A percentile compares a stretch with the other conserved stretches of the same genome.
phyloP scores from a whole-genome alignment of 2,329 filamentous ascomycete genomes.

The Thermothelomyces thermophilus region DNA sequence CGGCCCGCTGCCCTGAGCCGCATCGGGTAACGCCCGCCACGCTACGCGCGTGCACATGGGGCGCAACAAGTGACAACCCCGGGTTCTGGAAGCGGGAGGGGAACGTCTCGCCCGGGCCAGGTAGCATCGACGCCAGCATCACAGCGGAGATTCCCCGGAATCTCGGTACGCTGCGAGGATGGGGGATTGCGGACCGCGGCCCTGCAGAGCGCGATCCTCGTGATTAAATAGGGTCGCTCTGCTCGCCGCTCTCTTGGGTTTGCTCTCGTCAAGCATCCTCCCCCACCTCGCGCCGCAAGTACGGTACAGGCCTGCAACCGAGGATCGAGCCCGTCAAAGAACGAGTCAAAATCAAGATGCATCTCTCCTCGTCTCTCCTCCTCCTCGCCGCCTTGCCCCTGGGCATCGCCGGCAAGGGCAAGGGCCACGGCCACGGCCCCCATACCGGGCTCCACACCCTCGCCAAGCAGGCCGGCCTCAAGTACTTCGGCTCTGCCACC shows the following conservation, averaged over 20 bases:
- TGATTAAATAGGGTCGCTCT: slow-evolving; percentile 4
- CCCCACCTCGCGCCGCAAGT: too few species aligned
- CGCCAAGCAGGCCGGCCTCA: slow-evolving; percentile 45
- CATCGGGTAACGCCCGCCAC: slow-evolving; percentile 6
- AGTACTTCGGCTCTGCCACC: slow-evolving; percentile 58
- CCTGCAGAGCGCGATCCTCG: background rate
- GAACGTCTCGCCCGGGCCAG: slow-evolving; percentile 3
- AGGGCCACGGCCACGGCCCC: slow-evolving; percentile 6
- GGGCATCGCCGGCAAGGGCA: slow-evolving; percentile 15
- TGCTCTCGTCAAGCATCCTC: background rate
- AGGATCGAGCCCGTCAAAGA: too few species aligned
- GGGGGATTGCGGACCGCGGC: slow-evolving; percentile 1
- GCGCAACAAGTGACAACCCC: background rate
- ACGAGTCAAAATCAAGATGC: slow-evolving; percentile 20
- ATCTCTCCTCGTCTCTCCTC: slow-evolving; percentile 19
- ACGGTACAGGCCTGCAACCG: too few species aligned
- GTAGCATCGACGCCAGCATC: slow-evolving; percentile 1
- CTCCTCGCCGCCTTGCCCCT: slow-evolving; percentile 15
- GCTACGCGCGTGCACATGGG: background rate
- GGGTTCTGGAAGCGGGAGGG: background rate
- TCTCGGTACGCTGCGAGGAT: background rate
- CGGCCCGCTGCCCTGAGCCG: slow-evolving; percentile 7
- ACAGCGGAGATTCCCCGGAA: background rate
- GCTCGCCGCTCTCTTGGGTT: background rate
- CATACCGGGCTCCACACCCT: slow-evolving; percentile 19